Conservation (phyloP, 2,329 filamentous ascomycete genomes). For the Epichloe typhina region DNA sequence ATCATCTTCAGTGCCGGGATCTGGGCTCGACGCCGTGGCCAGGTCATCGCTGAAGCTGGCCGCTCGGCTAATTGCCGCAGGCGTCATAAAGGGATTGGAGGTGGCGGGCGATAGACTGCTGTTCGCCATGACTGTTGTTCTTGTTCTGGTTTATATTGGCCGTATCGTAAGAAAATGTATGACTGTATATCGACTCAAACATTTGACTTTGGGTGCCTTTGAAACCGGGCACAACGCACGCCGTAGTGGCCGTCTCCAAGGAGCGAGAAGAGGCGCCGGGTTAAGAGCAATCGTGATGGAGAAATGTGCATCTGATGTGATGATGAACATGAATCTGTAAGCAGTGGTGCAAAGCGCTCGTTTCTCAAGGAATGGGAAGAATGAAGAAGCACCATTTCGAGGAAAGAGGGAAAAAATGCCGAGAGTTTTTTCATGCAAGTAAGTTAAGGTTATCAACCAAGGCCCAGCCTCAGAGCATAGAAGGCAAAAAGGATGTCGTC, state of each 20-base stretch:
- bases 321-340: not conserved
- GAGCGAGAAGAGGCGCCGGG: not conserved
- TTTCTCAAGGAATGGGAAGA: not conserved
- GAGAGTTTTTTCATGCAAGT: not conserved
- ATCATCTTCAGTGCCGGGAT: constrained; percentile 58
- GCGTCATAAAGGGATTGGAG: constrained; percentile 15
- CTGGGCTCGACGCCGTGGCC: constrained; percentile 50
- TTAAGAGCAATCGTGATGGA: not conserved
- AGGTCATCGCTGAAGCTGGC: constrained; percentile 11
- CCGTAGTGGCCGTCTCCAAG: too few relatives aligned
- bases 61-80: constrained; percentile 8
- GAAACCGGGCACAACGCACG: too few relatives aligned
- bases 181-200: too few relatives aligned
- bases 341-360: not conserved
- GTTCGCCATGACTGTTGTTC: not conserved
- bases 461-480: not conserved
- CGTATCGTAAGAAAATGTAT: too few relatives aligned
- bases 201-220: too few relatives aligned
- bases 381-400: not conserved
- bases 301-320: not conserved
- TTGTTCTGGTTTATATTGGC: too few relatives aligned
- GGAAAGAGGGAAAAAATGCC: not conserved
- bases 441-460: not conserved
- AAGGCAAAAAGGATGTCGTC: not conserved
- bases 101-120: constrained; percentile 1